These are phyloP conservation scores for Medicago arabica DNA, from an alignment of 306 rosid species.

Conservation along the genomic window DNA sequence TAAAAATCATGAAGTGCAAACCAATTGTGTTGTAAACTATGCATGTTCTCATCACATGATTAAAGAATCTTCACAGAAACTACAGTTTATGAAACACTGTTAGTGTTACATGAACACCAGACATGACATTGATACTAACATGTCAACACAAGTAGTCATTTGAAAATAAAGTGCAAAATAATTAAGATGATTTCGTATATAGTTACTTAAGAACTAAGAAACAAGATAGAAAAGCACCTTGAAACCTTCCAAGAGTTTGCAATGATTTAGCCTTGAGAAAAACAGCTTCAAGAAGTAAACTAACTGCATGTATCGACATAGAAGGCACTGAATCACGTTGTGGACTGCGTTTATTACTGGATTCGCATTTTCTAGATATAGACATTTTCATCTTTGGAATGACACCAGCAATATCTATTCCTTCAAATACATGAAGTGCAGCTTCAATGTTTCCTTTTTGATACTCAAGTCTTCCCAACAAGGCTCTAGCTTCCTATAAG, in stretches of 20 bases:
- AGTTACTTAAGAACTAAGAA: constrained; percentile 15
- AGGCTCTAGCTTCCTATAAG: constrained; percentile 92
- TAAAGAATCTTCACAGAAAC: neutral
- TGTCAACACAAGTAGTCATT: neutral
- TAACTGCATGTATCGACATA: constrained; percentile 90
- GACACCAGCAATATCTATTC: constrained; percentile 82
- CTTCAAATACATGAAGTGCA: constrained; percentile 96
- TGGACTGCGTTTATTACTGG: constrained; percentile 58
- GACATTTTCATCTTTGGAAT: constrained; percentile 72
- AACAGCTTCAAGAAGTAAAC: constrained; percentile 90
- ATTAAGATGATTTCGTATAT: neutral
- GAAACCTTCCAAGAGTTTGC: constrained; percentile 80
- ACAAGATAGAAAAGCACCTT: constrained; percentile 56
- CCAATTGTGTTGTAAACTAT: neutral
- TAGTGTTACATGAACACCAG: neutral
- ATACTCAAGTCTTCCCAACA: constrained; percentile 92
- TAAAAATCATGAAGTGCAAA: neutral
- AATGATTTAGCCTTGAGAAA: constrained; percentile 84
- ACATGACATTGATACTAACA: neutral
- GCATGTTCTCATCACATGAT: neutral
- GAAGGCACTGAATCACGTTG: constrained; percentile 64
- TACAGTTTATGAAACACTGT: neutral
- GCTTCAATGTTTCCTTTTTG: constrained; percentile 86
- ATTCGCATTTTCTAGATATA: constrained; percentile 67
- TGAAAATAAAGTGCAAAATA: constrained; percentile 15